phyloP scores from a whole-genome alignment of 1,139 yeast species.

The Arxiozyma telluris region DNA sequence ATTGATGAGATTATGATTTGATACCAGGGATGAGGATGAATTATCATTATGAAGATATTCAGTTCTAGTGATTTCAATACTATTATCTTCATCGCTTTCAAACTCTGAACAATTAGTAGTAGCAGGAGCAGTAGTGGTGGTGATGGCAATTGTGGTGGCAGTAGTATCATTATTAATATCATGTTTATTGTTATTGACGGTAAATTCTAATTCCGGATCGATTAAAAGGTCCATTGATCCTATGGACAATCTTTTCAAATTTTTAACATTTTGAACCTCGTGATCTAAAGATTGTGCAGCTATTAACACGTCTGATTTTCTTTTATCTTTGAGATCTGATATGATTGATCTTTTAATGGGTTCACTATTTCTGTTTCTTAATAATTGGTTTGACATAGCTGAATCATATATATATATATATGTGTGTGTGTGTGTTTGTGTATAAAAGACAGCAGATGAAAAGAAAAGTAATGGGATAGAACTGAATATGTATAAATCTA shows the following conservation, averaged over 20 bases:
- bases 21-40: conserved; percentile 1
- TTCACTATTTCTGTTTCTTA: conserved; percentile 5
- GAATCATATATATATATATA: not conserved
- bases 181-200: conserved; percentile 8
- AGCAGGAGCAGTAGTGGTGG: too few relatives aligned
- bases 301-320: conserved; percentile 29
- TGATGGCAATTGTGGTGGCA: too few relatives aligned
- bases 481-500: not conserved
- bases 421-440: not conserved
- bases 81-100: conserved; percentile 9
- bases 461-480: not conserved
- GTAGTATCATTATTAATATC: not conserved
- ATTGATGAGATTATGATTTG: not conserved
- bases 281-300: conserved; percentile 31
- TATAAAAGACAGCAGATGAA: not conserved
- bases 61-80: conserved; percentile 18
- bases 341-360: conserved; percentile 3
- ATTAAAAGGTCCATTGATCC: conserved; percentile 30
- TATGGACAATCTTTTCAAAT: conserved; percentile 29
- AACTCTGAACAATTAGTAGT: not conserved
- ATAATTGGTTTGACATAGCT: not conserved
- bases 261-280: conserved; percentile 28
- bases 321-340: conserved; percentile 12
- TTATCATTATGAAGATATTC: conserved; percentile 17
- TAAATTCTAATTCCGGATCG: conserved; percentile 30